Conservation (phyloP, 495 filamentous ascomycete genomes). For the Lasiosphaeria hispida region DNA sequence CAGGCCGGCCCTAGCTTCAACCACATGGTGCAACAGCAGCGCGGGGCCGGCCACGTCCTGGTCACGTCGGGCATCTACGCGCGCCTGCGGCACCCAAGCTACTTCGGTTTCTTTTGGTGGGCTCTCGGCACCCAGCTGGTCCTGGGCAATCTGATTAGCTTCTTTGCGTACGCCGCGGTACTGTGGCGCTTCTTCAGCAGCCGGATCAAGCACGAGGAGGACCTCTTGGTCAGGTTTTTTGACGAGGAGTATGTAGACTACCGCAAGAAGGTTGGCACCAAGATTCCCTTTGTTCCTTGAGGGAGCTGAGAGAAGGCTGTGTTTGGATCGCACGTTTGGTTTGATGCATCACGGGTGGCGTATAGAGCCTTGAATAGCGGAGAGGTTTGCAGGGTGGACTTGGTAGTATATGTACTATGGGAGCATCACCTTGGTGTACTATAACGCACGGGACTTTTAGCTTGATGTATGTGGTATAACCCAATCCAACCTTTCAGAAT, state of each 20-base stretch:
- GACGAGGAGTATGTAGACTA: constrained; percentile 78
- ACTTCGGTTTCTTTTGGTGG: constrained; percentile 99
- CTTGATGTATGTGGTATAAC: no score
- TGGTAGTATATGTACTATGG: no score
- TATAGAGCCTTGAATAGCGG: no score
- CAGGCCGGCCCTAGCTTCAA: constrained; percentile 92
- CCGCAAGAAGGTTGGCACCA: constrained; percentile 58
- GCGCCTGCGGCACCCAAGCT: constrained; percentile 76
- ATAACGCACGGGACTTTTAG: no score
- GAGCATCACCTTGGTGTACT: no score
- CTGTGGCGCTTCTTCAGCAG: constrained; percentile 80
- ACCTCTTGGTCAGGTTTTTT: constrained; percentile 75
- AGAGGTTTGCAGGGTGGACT: no score
- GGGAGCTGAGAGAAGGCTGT: neutral
- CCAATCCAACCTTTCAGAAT: no score
- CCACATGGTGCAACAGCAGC: constrained; percentile 71
- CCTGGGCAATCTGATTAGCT: constrained; percentile 78
- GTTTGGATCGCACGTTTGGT: neutral
- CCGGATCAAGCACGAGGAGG: constrained; percentile 78
- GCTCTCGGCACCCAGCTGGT: constrained; percentile 89
- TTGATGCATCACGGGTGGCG: neutral
- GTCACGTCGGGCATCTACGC: constrained; percentile 70
- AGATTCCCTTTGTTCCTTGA: constrained; percentile 67
- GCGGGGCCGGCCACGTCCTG: constrained; percentile 66
- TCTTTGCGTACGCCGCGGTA: constrained; percentile 67